phyloP scores from a whole-genome alignment of 202 grass and related monocot genomes.

The Brachypodium distachyon region DNA sequence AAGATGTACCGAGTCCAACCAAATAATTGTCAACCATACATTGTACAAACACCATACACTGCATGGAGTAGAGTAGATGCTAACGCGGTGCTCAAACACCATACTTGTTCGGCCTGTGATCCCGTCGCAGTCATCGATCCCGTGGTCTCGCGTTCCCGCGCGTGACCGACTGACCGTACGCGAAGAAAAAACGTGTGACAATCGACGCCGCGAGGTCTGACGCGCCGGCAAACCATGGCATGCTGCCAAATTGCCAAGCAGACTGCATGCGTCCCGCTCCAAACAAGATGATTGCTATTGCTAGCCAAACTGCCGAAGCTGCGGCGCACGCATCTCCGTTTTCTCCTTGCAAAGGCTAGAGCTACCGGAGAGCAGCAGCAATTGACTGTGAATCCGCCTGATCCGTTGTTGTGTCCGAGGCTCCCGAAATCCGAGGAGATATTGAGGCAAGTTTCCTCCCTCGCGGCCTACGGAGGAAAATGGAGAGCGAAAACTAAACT shows the following conservation, averaged over 20 bases:
- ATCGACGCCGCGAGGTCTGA: neutral
- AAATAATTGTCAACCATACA: too few species aligned
- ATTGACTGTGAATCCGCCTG: neutral
- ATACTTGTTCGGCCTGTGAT: too few species aligned
- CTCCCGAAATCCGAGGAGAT: neutral
- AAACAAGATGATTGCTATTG: neutral
- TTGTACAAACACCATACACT: too few species aligned
- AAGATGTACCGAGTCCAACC: too few species aligned
- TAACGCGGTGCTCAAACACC: too few species aligned
- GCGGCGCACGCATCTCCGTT: neutral
- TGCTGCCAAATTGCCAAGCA: too few species aligned
- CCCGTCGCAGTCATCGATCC: too few species aligned
- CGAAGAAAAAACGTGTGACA: neutral
- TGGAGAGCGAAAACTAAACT: too few species aligned
- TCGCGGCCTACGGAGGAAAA: too few species aligned
- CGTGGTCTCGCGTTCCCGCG: too few species aligned
- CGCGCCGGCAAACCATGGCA: neutral
- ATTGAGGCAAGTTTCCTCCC: neutral
- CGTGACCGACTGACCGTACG: too few species aligned
- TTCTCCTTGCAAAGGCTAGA: neutral
- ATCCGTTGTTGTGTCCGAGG: neutral
- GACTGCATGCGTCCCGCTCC: neutral
- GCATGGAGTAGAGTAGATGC: too few species aligned
- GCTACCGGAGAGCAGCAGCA: neutral
- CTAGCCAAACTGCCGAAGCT: neutral